Base-by-base conservation (phyloP, 345 rosid genomes). In the Eutrema japonicum region DNA sequence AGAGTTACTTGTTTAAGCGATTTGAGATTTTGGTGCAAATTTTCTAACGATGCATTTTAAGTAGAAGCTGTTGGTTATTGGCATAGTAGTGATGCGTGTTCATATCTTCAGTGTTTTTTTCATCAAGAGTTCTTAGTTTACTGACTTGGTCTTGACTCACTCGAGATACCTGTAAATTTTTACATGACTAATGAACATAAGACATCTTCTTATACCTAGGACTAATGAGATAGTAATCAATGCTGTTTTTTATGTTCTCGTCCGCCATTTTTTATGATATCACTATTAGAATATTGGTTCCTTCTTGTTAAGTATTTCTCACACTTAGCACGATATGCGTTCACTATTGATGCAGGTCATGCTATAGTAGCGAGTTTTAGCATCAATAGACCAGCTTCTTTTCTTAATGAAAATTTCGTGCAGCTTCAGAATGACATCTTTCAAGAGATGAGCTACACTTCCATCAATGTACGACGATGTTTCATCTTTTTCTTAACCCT, bases 321-420 rank as follows among this genome's bases (percentile, higher is more conserved):
- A 67, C 68, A 22, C 45, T 41, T 32, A 5, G 5, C 57, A 46
- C 26, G 59, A 26, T 35, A 6, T 64, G 35, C 33, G 48, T 37
- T 55, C 38, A 32, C 4, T 56, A 41, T 64, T 26, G 61, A 47
- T 80, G 73, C 91, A 92, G 97, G 76, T 85, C 97, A 88, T 82
- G 97, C 75, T 71, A 83, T 92, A 43, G 89, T 89, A 66, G 96
- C 97, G 59, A 83, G 90, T 78, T 89, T 92, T 76, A 68, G 67
- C 67, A 48, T 92, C 75, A 63, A 81, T 66, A 86, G 86, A 82
- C 73, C 92, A 16, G 80, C 71, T 75, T 75, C 87, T 54, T 81
- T 84, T 52, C 86, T 92, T 61, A 76, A 79, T 68, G 86, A 83
- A 73, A 85, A 89, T 76, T 65, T 76, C 53, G 12, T 73, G 79